Conservation (phyloP, 2,329 filamentous ascomycete species). For the Alternaria alternata region DNA sequence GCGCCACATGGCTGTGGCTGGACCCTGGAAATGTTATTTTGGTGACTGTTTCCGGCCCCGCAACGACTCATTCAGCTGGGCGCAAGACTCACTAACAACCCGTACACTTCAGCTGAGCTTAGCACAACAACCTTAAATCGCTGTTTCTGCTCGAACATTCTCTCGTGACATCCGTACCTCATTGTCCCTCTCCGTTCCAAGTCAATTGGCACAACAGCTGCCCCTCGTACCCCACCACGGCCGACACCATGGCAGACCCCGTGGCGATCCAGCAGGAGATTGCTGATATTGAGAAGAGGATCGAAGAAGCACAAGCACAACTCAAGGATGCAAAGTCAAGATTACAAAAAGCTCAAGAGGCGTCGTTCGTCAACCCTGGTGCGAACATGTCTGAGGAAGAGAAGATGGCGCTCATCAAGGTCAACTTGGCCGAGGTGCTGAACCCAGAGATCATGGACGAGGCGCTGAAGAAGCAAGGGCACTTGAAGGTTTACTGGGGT, state of each 20-base stretch:
- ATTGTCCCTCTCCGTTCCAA: not conserved
- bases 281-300: conserved; percentile 43
- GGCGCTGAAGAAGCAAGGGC: conserved; percentile 70
- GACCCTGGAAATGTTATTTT: conserved; percentile 20
- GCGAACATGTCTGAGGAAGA: conserved; percentile 60
- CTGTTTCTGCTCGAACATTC: not conserved
- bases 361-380: conserved; percentile 29
- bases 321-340: conserved; percentile 42
- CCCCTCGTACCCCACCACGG: conserved; percentile 44
- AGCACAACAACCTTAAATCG: conserved; percentile 2
- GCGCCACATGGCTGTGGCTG: conserved; percentile 16
- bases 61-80: conserved; percentile 30
- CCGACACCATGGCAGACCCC: conserved; percentile 43
- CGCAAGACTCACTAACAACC: conserved; percentile 16
- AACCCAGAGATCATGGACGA: conserved; percentile 84
- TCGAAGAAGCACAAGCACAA: conserved; percentile 40
- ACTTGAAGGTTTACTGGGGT: conserved; percentile 86
- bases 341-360: conserved; percentile 35
- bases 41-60: conserved; percentile 21
- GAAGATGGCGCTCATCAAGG: conserved; percentile 77
- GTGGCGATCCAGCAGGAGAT: conserved; percentile 44
- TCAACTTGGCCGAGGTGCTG: conserved; percentile 82
- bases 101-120: conserved; percentile 17
- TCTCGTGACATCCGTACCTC: not conserved
- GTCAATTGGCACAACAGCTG: conserved; percentile 23